A percentile compares a stretch with the other conserved stretches of the same genome.
Evolutionary conservation across 495 filamentous ascomycete species (phyloP).

Genomic region (Aspergillus avenaceus): DNA sequence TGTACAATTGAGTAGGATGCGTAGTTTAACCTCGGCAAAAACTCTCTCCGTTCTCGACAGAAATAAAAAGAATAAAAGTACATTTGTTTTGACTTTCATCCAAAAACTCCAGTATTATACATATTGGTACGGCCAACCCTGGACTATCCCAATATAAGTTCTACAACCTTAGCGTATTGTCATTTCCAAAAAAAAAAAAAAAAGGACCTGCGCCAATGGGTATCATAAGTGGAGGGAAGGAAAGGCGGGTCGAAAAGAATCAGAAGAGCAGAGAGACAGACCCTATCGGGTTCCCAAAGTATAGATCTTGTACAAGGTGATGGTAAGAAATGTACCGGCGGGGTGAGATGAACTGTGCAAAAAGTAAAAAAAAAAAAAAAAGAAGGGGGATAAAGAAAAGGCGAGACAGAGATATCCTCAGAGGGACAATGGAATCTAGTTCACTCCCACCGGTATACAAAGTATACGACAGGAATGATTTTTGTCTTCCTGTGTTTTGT

Average conservation of each 20-base stretch:
- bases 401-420: background rate
- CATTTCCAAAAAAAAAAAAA: background rate
- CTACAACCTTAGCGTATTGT: background rate
- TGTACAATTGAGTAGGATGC: no score
- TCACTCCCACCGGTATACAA: no score
- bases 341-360: background rate
- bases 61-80: no score
- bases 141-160: background rate
- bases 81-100: no score
- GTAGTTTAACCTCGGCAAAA: no score
- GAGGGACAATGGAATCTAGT: background rate
- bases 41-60: no score
- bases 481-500: no score
- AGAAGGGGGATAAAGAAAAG: constrained; percentile 1
- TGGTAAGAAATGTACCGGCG: background rate
- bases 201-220: constrained; percentile 13
- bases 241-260: background rate
- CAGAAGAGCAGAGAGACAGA: background rate
- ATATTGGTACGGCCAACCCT: background rate
- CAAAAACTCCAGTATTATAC: background rate
- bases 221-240: constrained; percentile 18
- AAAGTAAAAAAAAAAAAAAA: constrained; percentile 1
- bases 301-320: no score
- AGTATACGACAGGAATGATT: no score
- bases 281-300: no score